Conservation (phyloP, 495 filamentous ascomycete species). For the Aspergillus baeticus region DNA sequence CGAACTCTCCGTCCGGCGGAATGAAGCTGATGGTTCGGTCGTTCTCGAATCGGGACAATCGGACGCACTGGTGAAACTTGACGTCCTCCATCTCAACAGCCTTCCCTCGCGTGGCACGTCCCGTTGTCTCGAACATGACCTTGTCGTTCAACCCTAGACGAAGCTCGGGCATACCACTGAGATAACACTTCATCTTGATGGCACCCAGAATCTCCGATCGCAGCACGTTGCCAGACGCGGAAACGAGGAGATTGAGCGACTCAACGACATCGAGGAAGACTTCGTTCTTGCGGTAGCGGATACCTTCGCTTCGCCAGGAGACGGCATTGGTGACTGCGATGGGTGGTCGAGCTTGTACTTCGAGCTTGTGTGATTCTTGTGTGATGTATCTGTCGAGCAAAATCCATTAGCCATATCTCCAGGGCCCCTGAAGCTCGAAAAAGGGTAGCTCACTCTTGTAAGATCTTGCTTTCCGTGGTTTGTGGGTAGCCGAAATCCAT, state of each 20-base stretch:
- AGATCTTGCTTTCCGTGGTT: constrained; percentile 97
- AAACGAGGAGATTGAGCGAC: constrained; percentile 93
- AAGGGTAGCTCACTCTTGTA: constrained; percentile 71
- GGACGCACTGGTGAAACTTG: constrained; percentile 99
- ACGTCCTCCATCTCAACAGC: constrained; percentile 99
- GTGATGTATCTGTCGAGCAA: constrained; percentile 77
- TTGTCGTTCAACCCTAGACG: constrained; percentile 97
- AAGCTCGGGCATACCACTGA: constrained; percentile 97
- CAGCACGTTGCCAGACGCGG: constrained; percentile 90
- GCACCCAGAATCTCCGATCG: constrained; percentile 96
- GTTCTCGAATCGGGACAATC: constrained; percentile 94
- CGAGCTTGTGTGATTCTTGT: constrained; percentile 98
- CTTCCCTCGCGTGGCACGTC: constrained; percentile 90
- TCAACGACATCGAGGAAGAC: constrained; percentile 98
- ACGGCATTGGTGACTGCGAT: constrained; percentile 99
- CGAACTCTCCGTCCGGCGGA: constrained; percentile 96
- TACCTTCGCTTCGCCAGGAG: constrained; percentile 96
- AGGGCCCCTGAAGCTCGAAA: background rate
- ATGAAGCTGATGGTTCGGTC: constrained; percentile 99
- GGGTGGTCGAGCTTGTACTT: constrained; percentile 97
- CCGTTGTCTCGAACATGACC: constrained; percentile 99
- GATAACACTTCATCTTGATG: constrained; percentile 99
- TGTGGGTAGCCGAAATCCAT: constrained; percentile 99
- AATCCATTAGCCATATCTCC: background rate
- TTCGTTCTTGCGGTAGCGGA: constrained; percentile 98